Percentiles rank a stretch among this genome's conserved stretches.
Conservation (phyloP, 208 protist genomes). For the Crithidia bombi region DNA sequence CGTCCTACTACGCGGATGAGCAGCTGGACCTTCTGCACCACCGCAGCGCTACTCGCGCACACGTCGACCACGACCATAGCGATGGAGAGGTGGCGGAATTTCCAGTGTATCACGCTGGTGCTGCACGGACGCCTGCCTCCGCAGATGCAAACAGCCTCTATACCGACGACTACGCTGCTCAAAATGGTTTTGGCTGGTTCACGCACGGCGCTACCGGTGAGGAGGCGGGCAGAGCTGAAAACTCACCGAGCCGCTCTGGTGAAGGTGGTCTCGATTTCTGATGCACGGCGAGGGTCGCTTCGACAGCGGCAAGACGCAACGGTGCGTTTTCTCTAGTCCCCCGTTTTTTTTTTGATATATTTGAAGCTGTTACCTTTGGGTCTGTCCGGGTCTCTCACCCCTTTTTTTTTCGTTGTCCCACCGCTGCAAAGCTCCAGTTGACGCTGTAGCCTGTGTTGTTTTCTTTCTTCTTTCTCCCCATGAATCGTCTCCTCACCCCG, state of each 20-base stretch:
- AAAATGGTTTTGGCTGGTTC: slow-evolving; percentile 13
- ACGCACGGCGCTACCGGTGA: not conserved
- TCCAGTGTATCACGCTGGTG: not conserved
- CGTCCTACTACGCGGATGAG: not conserved
- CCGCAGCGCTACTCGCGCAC: not conserved
- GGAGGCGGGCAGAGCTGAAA: not conserved
- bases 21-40: not conserved
- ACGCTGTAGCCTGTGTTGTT: not conserved
- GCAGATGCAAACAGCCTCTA: not conserved
- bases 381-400: not conserved
- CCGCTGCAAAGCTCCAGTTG: not conserved
- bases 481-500: no score
- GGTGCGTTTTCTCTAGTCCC: not conserved
- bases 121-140: not conserved
- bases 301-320: no score
- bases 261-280: not conserved
- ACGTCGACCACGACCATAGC: not conserved
- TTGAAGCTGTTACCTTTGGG: not conserved
- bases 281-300: slow-evolving; percentile 3
- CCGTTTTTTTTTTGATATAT: not conserved
- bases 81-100: not conserved
- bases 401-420: not conserved
- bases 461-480: no score
- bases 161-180: slow-evolving; percentile 5
- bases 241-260: not conserved